phyloP scores from a whole-genome alignment of 177 flowering plant genomes.

The Vitis hybrid region DNA sequence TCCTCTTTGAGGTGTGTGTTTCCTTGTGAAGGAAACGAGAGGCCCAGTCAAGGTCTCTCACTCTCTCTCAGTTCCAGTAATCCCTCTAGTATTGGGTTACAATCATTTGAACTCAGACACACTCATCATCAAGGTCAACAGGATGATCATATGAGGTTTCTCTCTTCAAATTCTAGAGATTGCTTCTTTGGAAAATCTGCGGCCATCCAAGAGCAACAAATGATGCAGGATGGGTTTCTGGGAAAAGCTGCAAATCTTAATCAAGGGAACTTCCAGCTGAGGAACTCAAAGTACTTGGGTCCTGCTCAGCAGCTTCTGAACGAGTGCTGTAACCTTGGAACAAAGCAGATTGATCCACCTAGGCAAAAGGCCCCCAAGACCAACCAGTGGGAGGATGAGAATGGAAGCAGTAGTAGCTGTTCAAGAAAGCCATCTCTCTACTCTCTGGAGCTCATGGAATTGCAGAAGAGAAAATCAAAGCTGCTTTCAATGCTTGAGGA shows the following conservation, averaged over 20 bases:
- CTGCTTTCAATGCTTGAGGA: constrained; percentile 87
- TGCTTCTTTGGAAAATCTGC: constrained; percentile 37
- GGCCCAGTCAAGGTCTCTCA: constrained; percentile 79
- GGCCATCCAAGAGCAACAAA: constrained; percentile 15
- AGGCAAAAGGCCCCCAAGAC: constrained; percentile 32
- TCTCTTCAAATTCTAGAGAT: constrained; percentile 32
- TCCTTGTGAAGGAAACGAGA: constrained; percentile 63
- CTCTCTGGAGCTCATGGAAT: constrained; percentile 64
- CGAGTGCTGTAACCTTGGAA: constrained; percentile 78
- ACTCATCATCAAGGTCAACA: constrained; percentile 26
- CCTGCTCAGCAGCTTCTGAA: constrained; percentile 85
- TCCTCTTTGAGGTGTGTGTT: constrained; percentile 54
- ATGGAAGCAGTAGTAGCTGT: constrained; percentile 22
- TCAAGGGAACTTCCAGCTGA: constrained; percentile 25
- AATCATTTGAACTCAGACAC: constrained; percentile 64
- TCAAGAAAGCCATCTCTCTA: constrained; percentile 38
- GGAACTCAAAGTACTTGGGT: constrained; percentile 68
- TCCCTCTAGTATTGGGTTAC: constrained; percentile 57
- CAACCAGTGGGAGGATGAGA: constrained; percentile 42
- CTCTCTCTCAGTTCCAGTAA: constrained; percentile 64
- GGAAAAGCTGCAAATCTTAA: constrained; percentile 26
- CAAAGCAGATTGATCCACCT: constrained; percentile 26
- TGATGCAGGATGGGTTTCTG: constrained; percentile 34
- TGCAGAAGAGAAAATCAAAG: constrained; percentile 81
- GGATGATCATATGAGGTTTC: constrained; percentile 24